Evolutionary conservation across 768 basidiomycete species (phyloP).

Genomic region (Terana coerulea): DNA sequence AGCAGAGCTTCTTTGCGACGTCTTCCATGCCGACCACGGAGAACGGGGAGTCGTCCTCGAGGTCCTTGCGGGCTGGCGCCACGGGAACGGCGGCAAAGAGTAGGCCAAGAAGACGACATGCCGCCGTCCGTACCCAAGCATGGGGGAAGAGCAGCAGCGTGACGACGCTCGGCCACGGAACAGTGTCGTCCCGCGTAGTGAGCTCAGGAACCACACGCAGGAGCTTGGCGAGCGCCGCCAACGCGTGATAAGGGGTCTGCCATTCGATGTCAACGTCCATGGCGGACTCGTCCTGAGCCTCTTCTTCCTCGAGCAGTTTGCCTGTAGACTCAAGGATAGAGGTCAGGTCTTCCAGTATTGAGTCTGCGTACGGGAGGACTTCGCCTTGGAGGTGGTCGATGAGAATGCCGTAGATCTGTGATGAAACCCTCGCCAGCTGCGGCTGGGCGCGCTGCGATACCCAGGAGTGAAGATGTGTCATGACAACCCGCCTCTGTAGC

Average conservation of each 20-base stretch:
- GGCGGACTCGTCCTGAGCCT: constrained; percentile 33
- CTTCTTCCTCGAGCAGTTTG: constrained; percentile 32
- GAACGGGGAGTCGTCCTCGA: constrained; percentile 39
- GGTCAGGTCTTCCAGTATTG: constrained; percentile 56
- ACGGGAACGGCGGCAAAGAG: constrained; percentile 57
- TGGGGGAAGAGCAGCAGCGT: constrained; percentile 83
- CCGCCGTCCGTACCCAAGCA: constrained; percentile 86
- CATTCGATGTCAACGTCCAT: constrained; percentile 57
- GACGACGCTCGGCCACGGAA: constrained; percentile 63
- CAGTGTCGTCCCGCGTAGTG: constrained; percentile 38
- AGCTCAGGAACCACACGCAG: constrained; percentile 53
- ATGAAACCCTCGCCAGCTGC: constrained; percentile 66
- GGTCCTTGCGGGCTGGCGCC: constrained; percentile 30
- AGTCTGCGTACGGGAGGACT: constrained; percentile 38
- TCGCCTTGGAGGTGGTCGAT: constrained; percentile 61
- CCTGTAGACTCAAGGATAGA: constrained; percentile 43
- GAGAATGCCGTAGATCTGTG: constrained; percentile 80
- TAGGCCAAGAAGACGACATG: constrained; percentile 71
- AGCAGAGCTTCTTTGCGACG: constrained; percentile 66
- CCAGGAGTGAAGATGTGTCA: constrained; percentile 81
- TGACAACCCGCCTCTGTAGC: constrained; percentile 48
- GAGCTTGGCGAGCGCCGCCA: constrained; percentile 64
- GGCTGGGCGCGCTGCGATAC: constrained; percentile 55
- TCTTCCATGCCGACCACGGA: constrained; percentile 58
- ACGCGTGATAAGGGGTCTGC: constrained; percentile 79